Conservation (phyloP, 768 basidiomycete genomes). For the Collybia sordida region DNA sequence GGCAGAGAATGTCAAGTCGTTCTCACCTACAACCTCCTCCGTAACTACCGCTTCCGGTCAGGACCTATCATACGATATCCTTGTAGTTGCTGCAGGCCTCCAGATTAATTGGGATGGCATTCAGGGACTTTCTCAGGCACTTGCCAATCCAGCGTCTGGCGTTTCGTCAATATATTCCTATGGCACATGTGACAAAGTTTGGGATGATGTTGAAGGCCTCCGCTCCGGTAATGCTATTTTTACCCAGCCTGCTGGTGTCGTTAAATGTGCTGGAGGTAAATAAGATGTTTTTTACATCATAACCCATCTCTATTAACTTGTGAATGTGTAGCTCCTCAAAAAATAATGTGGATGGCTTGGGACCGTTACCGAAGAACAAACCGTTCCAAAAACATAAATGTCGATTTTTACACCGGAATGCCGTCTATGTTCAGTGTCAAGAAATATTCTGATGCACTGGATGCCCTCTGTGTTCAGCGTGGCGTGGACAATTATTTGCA, state of each 20-base stretch:
- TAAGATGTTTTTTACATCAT: not conserved
- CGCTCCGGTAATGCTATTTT: slow-evolving; percentile 85
- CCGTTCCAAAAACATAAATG: slow-evolving; percentile 53
- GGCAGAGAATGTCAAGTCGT: slow-evolving; percentile 66
- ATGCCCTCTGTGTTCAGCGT: slow-evolving; percentile 74
- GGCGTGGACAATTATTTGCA: slow-evolving; percentile 80
- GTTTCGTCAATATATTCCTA: slow-evolving; percentile 94
- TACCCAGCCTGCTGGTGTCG: slow-evolving; percentile 88
- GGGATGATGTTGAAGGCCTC: slow-evolving; percentile 77
- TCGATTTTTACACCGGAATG: slow-evolving; percentile 88
- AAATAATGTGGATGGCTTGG: slow-evolving; percentile 98
- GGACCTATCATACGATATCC: slow-evolving; percentile 73
- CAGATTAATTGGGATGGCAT: slow-evolving; percentile 84
- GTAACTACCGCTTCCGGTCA: slow-evolving; percentile 72
- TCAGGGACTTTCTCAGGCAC: slow-evolving; percentile 68
- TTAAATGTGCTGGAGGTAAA: slow-evolving; percentile 92
- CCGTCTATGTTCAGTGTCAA: slow-evolving; percentile 97
- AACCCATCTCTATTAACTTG: not conserved
- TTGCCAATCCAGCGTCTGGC: slow-evolving; percentile 73
- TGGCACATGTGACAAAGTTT: slow-evolving; percentile 86
- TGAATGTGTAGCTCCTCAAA: slow-evolving; percentile 66
- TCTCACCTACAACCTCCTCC: slow-evolving; percentile 74
- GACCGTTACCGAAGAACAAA: slow-evolving; percentile 68
- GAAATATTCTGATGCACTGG: slow-evolving; percentile 89
- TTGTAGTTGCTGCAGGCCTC: slow-evolving; percentile 89